Evolutionary conservation across 2,329 filamentous ascomycete genomes (phyloP), one percentile per base, ranked within the genome.

Genomic region (Sporothrix dimorphospora): DNA sequence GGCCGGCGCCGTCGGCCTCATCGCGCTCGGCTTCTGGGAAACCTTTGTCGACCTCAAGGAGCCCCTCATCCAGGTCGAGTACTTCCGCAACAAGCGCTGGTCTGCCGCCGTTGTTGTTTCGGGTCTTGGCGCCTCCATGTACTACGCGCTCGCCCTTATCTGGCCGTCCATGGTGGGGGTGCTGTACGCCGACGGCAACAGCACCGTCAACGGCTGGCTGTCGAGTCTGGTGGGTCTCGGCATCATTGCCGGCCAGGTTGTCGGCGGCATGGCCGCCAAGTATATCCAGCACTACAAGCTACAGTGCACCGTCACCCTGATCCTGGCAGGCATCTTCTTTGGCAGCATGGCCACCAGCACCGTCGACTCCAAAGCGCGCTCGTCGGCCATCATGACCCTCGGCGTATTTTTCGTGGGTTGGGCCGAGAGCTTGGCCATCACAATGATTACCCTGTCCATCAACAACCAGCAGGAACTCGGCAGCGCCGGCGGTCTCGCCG

Each of bases 131-230:
- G 80, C 80, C 11, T 79, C 77, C 47, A 78, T 81, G n/a, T 81
- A 81, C 77, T 82, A 81, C 72, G 80, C 78, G 49, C 78, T 81
- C 57, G 80, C 80, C 19, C 78, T 82, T 27, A 76, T 82, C 16
- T 82, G 80, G 80, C 80, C 81, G 1, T 74, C 75, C 30, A 81
- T 81, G 78, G 77, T 80, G 1, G 76, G 76, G 14, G 77, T 80
- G 11, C 67, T 81, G 42, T 81, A 80, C 72, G 72, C 77, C 6
- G 76, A 78, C 73, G 72, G 55, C 2, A 70, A 68, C n/a, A 70
- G 75, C 51, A 68, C 74, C 6, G 76, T 78, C 72, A 75, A 73
- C 27, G 74, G 74, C 8, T 77, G 76, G 76, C 76, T 78, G 27
- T 75, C 77, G 1, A 78, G 75, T 3, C 75, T 77, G 68, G 76